Evolutionary conservation across 2,329 filamentous ascomycete species (phyloP).

Genomic region (Trichoderma harzianum): DNA sequence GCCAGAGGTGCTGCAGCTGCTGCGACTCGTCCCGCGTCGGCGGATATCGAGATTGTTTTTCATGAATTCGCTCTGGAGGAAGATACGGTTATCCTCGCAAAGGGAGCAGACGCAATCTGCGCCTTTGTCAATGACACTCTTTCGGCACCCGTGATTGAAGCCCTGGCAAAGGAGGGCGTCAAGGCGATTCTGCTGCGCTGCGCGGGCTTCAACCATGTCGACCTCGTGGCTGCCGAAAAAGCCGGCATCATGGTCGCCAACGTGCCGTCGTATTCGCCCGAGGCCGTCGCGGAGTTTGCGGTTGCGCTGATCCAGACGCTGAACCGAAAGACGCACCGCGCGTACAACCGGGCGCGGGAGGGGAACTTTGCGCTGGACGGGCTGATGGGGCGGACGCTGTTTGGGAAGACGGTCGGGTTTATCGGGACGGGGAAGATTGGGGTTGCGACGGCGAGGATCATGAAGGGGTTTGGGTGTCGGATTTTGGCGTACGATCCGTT

Average conservation of each 20-base stretch:
- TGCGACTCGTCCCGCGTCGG: slow-evolving; percentile 19
- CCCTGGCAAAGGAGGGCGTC: slow-evolving; percentile 49
- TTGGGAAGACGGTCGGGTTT: slow-evolving; percentile 64
- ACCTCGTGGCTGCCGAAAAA: slow-evolving; percentile 52
- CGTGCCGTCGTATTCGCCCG: slow-evolving; percentile 65
- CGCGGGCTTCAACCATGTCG: slow-evolving; percentile 66
- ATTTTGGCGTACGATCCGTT: slow-evolving; percentile 61
- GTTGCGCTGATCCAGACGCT: slow-evolving; percentile 65
- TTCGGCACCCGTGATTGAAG: slow-evolving; percentile 47
- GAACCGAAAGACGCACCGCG: slow-evolving; percentile 64
- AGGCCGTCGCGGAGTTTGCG: slow-evolving; percentile 67
- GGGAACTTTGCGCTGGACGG: slow-evolving; percentile 66
- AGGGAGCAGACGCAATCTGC: slow-evolving; percentile 56
- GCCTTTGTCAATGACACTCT: slow-evolving; percentile 66
- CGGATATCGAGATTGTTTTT: slow-evolving; percentile 47
- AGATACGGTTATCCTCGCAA: slow-evolving; percentile 54
- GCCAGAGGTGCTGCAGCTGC: slow-evolving; percentile 22
- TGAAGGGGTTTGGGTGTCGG: slow-evolving; percentile 62
- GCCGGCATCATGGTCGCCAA: slow-evolving; percentile 61
- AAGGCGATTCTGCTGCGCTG: slow-evolving; percentile 62
- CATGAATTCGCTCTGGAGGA: slow-evolving; percentile 55
- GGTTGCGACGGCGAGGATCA: slow-evolving; percentile 57
- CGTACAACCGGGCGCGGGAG: slow-evolving; percentile 65
- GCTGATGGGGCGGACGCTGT: slow-evolving; percentile 57
- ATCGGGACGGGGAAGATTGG: slow-evolving; percentile 65